Percentiles rank a stretch among this genome's conserved stretches.
These are phyloP conservation scores for Magnusiomyces suaveolens DNA, from an alignment of 1,139 yeast genomes.

Conservation along the genomic window DNA sequence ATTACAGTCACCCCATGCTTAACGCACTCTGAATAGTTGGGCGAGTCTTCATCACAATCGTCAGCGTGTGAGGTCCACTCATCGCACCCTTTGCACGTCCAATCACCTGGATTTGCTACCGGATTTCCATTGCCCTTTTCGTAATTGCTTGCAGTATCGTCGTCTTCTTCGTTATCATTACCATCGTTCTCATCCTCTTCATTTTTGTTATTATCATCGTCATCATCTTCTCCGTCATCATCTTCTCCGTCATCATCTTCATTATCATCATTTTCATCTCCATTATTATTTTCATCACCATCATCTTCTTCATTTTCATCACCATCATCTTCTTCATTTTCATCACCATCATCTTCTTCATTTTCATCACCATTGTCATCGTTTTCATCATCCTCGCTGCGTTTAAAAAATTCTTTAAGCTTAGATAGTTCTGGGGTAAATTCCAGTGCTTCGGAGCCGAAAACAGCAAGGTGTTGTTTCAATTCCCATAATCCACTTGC, in stretches of 20 bases:
- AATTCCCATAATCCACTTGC: background rate
- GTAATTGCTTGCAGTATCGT: background rate
- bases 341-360: too few relatives aligned
- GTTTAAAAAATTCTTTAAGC: background rate
- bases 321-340: too few relatives aligned
- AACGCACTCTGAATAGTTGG: background rate
- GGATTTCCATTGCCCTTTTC: background rate
- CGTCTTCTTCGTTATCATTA: background rate
- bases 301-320: too few relatives aligned
- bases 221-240: background rate
- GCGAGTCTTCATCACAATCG: constrained; percentile 19
- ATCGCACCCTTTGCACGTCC: background rate
- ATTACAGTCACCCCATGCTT: background rate
- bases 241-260: background rate
- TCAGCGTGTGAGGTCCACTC: constrained; percentile 21
- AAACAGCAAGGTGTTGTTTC: background rate
- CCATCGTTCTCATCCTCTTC: background rate
- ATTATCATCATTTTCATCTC: background rate
- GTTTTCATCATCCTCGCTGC: background rate
- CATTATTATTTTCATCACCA: background rate
- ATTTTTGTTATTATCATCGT: background rate
- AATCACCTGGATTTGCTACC: too few relatives aligned
- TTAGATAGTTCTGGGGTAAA: background rate
- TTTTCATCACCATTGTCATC: too few relatives aligned
- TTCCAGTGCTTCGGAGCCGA: background rate